Percentiles rank a stretch among this genome's conserved stretches.
These are phyloP conservation scores for Russula dissimulans DNA, from an alignment of 768 basidiomycete species.

Conservation along the genomic window DNA sequence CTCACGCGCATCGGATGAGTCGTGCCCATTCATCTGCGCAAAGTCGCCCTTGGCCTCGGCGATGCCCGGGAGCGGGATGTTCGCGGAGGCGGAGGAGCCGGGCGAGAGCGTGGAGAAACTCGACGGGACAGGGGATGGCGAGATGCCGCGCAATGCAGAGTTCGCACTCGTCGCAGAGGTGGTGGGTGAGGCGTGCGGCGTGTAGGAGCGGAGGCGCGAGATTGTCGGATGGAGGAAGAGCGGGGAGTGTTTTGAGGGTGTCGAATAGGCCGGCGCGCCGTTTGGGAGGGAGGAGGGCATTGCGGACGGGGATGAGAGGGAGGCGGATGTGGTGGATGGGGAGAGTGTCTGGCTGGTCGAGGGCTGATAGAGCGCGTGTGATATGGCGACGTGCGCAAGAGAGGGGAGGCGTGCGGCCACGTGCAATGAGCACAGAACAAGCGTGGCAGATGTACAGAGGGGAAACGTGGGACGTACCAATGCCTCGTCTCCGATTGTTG, in stretches of 20 bases:
- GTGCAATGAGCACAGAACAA: slow-evolving; percentile 23
- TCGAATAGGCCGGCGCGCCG: slow-evolving; percentile 21
- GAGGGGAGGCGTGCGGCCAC: slow-evolving; percentile 22
- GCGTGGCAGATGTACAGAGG: slow-evolving; percentile 12
- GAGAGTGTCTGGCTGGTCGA: slow-evolving; percentile 23
- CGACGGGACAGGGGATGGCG: slow-evolving; percentile 53
- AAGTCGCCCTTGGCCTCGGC: slow-evolving; percentile 19
- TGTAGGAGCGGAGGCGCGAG: slow-evolving; percentile 69
- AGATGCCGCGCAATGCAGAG: slow-evolving; percentile 34
- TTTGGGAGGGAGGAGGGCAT: slow-evolving; percentile 30
- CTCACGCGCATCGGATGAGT: slow-evolving; percentile 33
- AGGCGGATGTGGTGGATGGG: slow-evolving; percentile 28
- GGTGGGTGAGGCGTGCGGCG: slow-evolving; percentile 38
- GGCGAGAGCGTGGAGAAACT: slow-evolving; percentile 66
- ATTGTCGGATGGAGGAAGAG: slow-evolving; percentile 66
- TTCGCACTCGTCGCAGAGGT: slow-evolving; percentile 36
- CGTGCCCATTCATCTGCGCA: slow-evolving; percentile 18
- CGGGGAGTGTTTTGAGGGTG: slow-evolving; percentile 32
- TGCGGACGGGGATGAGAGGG: slow-evolving; percentile 32
- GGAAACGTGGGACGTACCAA: slow-evolving; percentile 26
- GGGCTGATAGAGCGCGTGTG: slow-evolving; percentile 14
- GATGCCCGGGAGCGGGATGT: slow-evolving; percentile 27
- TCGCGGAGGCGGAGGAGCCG: slow-evolving; percentile 47
- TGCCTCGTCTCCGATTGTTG: slow-evolving; percentile 6
- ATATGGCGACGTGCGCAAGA: neutral